These are phyloP conservation scores for Orobanche coerulescens DNA, from an alignment of 257 asterid species.

Conservation along the genomic window DNA sequence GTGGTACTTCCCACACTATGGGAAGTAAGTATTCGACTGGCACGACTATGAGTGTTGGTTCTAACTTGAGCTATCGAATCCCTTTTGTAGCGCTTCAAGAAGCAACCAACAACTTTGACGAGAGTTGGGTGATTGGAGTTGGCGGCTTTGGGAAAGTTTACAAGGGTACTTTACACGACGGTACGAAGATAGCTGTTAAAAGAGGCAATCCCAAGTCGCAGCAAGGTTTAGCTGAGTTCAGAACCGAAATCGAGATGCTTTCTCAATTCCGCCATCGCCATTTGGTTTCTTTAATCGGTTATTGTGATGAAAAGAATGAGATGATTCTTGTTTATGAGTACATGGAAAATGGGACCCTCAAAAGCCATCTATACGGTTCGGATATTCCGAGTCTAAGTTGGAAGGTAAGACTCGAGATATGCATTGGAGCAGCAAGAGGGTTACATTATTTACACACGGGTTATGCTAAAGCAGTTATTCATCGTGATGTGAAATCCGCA, in stretches of 20 bases:
- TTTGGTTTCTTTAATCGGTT: constrained; percentile 42
- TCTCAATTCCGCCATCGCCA: constrained; percentile 51
- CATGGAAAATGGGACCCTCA: constrained; percentile 57
- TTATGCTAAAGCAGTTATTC: constrained; percentile 39
- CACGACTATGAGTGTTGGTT: constrained; percentile 57
- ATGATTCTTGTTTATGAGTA: constrained; percentile 56
- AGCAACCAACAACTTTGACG: constrained; percentile 52
- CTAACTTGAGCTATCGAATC: constrained; percentile 61
- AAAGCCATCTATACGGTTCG: constrained; percentile 43
- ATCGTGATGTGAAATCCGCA: constrained; percentile 56
- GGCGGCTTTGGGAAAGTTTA: constrained; percentile 63
- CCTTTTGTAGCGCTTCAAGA: constrained; percentile 43
- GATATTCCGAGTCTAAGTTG: constrained; percentile 38
- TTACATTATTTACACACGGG: constrained; percentile 56
- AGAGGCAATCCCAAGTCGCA: constrained; percentile 48
- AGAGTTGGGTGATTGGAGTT: constrained; percentile 41
- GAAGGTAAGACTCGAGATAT: constrained; percentile 57
- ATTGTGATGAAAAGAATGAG: constrained; percentile 47
- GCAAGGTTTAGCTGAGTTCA: constrained; percentile 46
- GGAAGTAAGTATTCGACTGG: constrained; percentile 79
- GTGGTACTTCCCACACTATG: constrained; percentile 67
- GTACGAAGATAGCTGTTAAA: constrained; percentile 40
- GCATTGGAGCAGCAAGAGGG: constrained; percentile 58
- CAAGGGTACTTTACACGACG: constrained; percentile 39
- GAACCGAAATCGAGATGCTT: constrained; percentile 58